Base-by-base conservation (phyloP, 306 rosid species). In the Vicia villosa region DNA sequence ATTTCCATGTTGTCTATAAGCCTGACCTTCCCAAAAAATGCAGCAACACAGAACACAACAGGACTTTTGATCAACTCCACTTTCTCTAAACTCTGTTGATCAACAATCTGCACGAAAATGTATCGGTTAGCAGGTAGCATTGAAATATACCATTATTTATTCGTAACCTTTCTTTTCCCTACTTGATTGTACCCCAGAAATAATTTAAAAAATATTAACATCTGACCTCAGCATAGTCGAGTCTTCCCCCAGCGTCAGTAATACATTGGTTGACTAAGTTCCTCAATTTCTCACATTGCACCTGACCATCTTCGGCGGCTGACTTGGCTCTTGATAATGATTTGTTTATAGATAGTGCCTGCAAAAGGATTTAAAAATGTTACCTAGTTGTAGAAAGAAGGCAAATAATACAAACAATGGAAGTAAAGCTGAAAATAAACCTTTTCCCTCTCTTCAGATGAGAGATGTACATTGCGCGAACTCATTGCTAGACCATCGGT, bases 401-500 rank as follows among this genome's bases (percentile, higher is more conserved):
- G 42, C 11, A n/a, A 30, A 66, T 41, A 47, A 68, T 41, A 68
- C 13, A 7, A 45, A 74, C 61, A 68, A 7, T 21, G 47, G 34
- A 71, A 16, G 49, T 51, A 49, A 11, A 50, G 26, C 42, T 20
- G 26, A 20, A 72, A 67, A n/a, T 45, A 4, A 17, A 94, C 99
- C 96, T 88, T 83, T 69, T 80, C 69, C 84, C 97, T 79, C 73
- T 91, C 89, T 84, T 84, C 84, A 15, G 82, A 85, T 55, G 89
- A 84, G 74, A 94, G 96, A 72, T 47, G 83, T 68, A 94, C 99
- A 63, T 94, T 94, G 66, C 99, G 92, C 0, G 97, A 94, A 77
- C 99, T 87, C 99, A 88, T 75, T 66, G 99, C 99, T 8, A 94
- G 82, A 62, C 99, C 99, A 75, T 94, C 96, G 0, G 16, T 52